These are phyloP conservation scores for Butyriboletus loyo DNA, from an alignment of 768 basidiomycete species.

Conservation along the genomic window DNA sequence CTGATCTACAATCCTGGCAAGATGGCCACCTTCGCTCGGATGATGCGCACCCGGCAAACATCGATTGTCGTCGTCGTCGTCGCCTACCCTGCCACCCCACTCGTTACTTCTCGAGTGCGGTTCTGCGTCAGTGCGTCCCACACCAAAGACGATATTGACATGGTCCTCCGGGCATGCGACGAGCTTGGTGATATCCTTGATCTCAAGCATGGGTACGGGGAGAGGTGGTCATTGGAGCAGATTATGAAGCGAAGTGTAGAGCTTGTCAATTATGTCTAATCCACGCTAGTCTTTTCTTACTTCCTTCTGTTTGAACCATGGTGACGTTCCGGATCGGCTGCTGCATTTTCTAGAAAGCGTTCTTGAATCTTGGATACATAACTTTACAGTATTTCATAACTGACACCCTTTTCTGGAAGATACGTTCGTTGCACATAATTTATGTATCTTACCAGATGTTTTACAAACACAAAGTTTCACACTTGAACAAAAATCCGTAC, in stretches of 20 bases:
- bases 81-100: conserved; percentile 85
- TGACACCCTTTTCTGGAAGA: conserved; percentile 12
- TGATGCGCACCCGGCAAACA: conserved; percentile 76
- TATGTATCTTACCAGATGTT: conserved; percentile 19
- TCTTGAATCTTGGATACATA: conserved; percentile 31
- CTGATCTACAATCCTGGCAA: conserved; percentile 92
- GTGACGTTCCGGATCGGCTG: conserved; percentile 2
- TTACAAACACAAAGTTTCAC: conserved; percentile 4
- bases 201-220: conserved; percentile 72
- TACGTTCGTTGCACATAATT: conserved; percentile 30
- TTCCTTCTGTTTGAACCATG: background rate
- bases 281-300: background rate
- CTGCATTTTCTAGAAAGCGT: conserved; percentile 3
- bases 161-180: conserved; percentile 79
- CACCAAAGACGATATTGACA: conserved; percentile 96
- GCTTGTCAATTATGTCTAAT: conserved; percentile 48
- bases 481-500: no score
- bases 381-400: conserved; percentile 12
- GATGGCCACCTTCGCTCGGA: conserved; percentile 85
- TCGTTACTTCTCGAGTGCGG: conserved; percentile 83
- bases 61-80: conserved; percentile 90
- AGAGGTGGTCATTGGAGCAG: conserved; percentile 79
- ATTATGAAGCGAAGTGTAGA: conserved; percentile 72
- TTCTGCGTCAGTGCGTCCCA: conserved; percentile 95
- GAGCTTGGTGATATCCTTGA: conserved; percentile 90